Conservation (phyloP, 2,329 filamentous ascomycete genomes). For the Penicillium capsulatum region DNA sequence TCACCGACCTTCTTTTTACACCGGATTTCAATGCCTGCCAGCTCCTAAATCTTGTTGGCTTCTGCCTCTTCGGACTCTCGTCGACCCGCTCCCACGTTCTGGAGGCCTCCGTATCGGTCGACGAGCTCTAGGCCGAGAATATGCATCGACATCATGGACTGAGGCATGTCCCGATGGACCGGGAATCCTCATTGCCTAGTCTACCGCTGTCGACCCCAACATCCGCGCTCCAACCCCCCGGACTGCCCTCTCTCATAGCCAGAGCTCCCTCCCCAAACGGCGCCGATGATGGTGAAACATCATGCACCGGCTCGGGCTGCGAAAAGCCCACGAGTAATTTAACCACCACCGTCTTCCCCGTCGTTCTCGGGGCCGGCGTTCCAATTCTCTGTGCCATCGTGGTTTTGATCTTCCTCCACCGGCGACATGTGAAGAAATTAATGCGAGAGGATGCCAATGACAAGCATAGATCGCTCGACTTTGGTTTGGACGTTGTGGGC, state of each 20-base stretch:
- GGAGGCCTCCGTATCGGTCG: slow-evolving; percentile 8
- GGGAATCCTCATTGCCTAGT: slow-evolving; percentile 27
- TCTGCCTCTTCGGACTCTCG: slow-evolving; percentile 3
- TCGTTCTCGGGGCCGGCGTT: slow-evolving; percentile 68
- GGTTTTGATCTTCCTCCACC: slow-evolving; percentile 72
- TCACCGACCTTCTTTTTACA: slow-evolving; percentile 3
- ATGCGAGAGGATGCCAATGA: slow-evolving; percentile 75
- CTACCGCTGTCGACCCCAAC: slow-evolving; percentile 15
- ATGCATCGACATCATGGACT: slow-evolving; percentile 28
- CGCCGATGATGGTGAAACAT: slow-evolving; percentile 2
- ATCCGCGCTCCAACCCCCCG: slow-evolving; percentile 7
- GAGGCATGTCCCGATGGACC: slow-evolving; percentile 19
- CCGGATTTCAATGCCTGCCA: slow-evolving; percentile 13
- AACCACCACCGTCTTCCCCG: slow-evolving; percentile 58
- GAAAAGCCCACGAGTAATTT: slow-evolving; percentile 56
- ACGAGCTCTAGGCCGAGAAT: slow-evolving; percentile 6
- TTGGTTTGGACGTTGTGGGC: slow-evolving; percentile 64
- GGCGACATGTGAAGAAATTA: slow-evolving; percentile 68
- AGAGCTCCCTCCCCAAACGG: slow-evolving; percentile 22
- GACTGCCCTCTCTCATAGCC: slow-evolving; percentile 27
- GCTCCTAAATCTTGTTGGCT: slow-evolving; percentile 3
- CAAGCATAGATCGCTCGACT: slow-evolving; percentile 87
- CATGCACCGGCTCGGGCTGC: slow-evolving; percentile 42
- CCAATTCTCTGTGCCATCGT: slow-evolving; percentile 65
- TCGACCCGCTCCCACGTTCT: slow-evolving; percentile 13